Evolutionary conservation across 345 rosid genomes (phyloP).

Genomic region (Eucalyptus regnans): DNA sequence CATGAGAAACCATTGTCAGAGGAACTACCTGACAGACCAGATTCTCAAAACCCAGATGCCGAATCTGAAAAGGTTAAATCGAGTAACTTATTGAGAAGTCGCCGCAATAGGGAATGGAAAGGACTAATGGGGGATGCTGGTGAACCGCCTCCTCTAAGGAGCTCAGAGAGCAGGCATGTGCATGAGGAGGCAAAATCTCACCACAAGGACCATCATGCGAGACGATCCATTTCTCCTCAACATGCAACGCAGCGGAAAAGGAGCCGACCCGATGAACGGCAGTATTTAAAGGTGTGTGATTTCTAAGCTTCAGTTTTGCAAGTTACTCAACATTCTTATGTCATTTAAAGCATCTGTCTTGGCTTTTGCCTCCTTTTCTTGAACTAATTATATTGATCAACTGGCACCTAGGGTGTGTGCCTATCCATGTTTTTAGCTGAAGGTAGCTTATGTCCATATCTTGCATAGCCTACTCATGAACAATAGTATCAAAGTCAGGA

Average conservation of each 20-base stretch:
- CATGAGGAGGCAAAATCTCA: conserved; percentile 28
- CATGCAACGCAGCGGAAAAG: conserved; percentile 40
- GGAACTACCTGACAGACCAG: conserved; percentile 16
- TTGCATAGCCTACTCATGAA: not conserved
- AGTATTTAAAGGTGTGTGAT: conserved; percentile 40
- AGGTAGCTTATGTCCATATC: not conserved
- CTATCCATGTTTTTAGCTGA: not conserved
- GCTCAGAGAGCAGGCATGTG: conserved; percentile 40
- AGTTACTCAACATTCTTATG: not conserved
- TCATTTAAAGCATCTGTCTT: not conserved
- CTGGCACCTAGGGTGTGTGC: not conserved
- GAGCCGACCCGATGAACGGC: conserved; percentile 33
- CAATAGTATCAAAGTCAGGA: not conserved
- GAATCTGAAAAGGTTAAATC: conserved; percentile 37
- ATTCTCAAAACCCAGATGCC: conserved; percentile 15
- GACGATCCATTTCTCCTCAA: conserved; percentile 46
- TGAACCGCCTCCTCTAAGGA: conserved; percentile 55
- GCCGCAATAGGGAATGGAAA: conserved; percentile 64
- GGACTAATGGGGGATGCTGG: conserved; percentile 33
- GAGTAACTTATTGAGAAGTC: conserved; percentile 17
- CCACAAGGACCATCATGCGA: conserved; percentile 15
- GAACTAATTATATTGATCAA: not conserved
- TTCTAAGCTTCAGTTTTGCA: not conserved
- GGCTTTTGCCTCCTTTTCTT: not conserved
- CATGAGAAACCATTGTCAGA: conserved; percentile 8